Base-by-base conservation (phyloP, 768 basidiomycete species). In the Mycena rebaudengoi region DNA sequence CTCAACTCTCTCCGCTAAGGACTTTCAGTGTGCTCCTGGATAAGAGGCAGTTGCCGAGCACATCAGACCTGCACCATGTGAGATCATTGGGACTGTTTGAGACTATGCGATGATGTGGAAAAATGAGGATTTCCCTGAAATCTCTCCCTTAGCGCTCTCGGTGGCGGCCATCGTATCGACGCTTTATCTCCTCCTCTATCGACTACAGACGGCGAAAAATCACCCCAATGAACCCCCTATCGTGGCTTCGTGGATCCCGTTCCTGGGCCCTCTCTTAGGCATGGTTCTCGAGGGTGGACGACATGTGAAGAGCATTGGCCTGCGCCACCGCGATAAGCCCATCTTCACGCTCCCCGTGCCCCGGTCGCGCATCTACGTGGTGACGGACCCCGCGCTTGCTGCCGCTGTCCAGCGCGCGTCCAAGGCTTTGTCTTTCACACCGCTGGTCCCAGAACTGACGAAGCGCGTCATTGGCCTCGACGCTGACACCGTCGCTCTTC, bases 391-490 rank as follows among this genome's bases (percentile, higher is more conserved):
- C n/a, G 43, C 58, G 8, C 59, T 65, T 4, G 64, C 64, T 2
- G 64, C 59, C 1, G 64, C 64, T 7, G 64, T 65, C 21, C 64
- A 65, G 46, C 64, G 64, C 44, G 64, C 64, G 21, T 65, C 64
- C 20, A 65, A 56, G 40, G 39, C 35, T 11, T 33, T 65, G 30
- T 65, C 64, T 7, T 65, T 65, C 59, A 65, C 64, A 16, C 54
- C 55, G 10, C 52, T 65, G 23, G 46, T 65, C 41, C 64, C 64
- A 11, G 58, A 65, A 23, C 29, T 65, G 28, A 65, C 64, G 1
- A 48, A 56, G 32, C 28, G 64, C 10, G 46, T 65, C 13, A 43
- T 65, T 7, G 64, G 64, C 7, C 46, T 65, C 37, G 59, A 60
- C 33, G 26, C 29, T 37, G 29, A 41, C 21, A 60, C 64, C 8